Evolutionary conservation across 2,329 filamentous ascomycete genomes (phyloP).

Genomic region (Fusarium sambucinum): DNA sequence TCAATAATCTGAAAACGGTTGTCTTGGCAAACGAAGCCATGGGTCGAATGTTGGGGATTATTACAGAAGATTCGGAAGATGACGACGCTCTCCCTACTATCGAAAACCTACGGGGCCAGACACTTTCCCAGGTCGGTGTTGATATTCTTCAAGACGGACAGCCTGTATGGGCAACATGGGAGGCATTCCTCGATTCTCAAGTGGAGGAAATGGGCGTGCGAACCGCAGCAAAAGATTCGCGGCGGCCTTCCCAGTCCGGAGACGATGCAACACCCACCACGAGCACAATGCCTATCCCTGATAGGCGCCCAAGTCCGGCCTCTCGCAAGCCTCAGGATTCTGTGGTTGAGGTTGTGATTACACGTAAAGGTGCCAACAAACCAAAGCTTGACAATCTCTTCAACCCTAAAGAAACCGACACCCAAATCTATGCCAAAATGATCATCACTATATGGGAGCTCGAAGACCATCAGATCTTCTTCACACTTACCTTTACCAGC

Average conservation of each 20-base stretch:
- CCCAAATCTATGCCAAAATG: conserved; percentile 74
- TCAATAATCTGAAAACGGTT: conserved; percentile 76
- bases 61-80: conserved; percentile 56
- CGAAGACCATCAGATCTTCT: conserved; percentile 76
- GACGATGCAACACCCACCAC: conserved; percentile 56
- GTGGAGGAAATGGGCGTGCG: conserved; percentile 57
- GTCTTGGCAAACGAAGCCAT: conserved; percentile 81
- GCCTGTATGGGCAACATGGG: conserved; percentile 70
- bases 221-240: conserved; percentile 42
- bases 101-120: conserved; percentile 73
- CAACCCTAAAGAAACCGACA: conserved; percentile 54
- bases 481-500: conserved; percentile 80
- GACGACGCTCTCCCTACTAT: conserved; percentile 61
- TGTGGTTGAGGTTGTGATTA: conserved; percentile 75
- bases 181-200: conserved; percentile 68
- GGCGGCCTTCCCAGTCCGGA: conserved; percentile 35
- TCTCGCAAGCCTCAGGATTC: conserved; percentile 65
- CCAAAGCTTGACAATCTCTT: conserved; percentile 53
- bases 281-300: conserved; percentile 45
- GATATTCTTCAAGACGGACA: conserved; percentile 78
- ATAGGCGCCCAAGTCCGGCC: conserved; percentile 49
- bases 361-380: conserved; percentile 60
- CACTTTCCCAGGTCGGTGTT: conserved; percentile 76
- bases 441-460: conserved; percentile 80
- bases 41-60: conserved; percentile 74